Evolutionary conservation across 2,329 filamentous ascomycete genomes (phyloP).

Genomic region (Escovopsis weberi): DNA sequence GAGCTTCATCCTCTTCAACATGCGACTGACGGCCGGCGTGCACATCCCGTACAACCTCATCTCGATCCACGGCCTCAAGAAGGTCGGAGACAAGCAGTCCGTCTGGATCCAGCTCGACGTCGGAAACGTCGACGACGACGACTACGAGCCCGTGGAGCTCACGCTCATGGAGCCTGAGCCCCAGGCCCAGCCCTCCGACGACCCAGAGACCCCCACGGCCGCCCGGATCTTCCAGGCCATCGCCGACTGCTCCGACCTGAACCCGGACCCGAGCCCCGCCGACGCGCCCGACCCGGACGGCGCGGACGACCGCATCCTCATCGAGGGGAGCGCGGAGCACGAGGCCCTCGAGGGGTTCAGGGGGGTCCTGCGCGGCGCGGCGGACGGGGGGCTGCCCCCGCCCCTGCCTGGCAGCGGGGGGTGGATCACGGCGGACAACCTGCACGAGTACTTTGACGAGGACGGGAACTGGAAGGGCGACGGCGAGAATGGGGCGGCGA

Average conservation of each 20-base stretch:
- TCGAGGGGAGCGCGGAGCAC: conserved; percentile 35
- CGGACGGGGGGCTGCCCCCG: conserved; percentile 41
- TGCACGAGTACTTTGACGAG: conserved; percentile 68
- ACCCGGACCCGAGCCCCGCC: conserved; percentile 52
- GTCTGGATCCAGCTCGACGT: conserved; percentile 58
- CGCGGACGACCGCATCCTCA: conserved; percentile 38
- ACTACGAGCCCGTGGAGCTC: conserved; percentile 51
- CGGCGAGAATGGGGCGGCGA: conserved; percentile 25
- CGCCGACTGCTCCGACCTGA: conserved; percentile 59
- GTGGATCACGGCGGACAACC: conserved; percentile 88
- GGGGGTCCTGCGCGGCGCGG: conserved; percentile 35
- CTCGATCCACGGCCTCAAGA: conserved; percentile 60
- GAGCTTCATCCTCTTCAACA: conserved; percentile 48
- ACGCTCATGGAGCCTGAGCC: conserved; percentile 33
- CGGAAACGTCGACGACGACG: conserved; percentile 46
- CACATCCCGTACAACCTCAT: conserved; percentile 62
- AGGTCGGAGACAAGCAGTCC: conserved; percentile 31
- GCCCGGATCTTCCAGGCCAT: conserved; percentile 50
- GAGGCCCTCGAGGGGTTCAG: conserved; percentile 42
- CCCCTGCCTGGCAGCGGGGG: conserved; percentile 60
- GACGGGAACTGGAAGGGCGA: conserved; percentile 61
- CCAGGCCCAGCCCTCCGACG: conserved; percentile 22
- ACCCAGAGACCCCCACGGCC: conserved; percentile 10
- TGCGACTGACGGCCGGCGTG: conserved; percentile 41
- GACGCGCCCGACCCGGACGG: conserved; percentile 44